A percentile compares a stretch with the other conserved stretches of the same genome.
Conservation (phyloP, 2,329 filamentous ascomycete genomes). For the Stenocarpella maydis region DNA sequence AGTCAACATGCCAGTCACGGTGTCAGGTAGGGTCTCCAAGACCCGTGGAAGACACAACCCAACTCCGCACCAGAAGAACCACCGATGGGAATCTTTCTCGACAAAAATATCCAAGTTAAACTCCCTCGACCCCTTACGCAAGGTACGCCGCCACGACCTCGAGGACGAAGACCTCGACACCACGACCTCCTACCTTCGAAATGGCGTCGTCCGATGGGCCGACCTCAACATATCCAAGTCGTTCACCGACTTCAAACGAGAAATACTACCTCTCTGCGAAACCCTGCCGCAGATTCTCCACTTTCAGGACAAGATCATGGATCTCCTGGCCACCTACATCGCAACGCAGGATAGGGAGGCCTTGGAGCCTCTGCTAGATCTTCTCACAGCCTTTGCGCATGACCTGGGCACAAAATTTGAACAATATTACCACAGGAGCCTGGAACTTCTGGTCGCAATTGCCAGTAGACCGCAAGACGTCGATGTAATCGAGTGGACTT, state of each 20-base stretch:
- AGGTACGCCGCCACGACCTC: slow-evolving; percentile 84
- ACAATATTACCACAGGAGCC: slow-evolving; percentile 80
- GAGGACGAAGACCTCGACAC: slow-evolving; percentile 79
- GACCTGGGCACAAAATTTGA: slow-evolving; percentile 90
- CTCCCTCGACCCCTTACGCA: slow-evolving; percentile 88
- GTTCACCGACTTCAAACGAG: slow-evolving; percentile 80
- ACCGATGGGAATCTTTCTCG: slow-evolving; percentile 91
- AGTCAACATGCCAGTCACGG: slow-evolving; percentile 67
- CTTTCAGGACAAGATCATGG: slow-evolving; percentile 87
- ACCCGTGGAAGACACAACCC: slow-evolving; percentile 72
- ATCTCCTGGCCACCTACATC: slow-evolving; percentile 77
- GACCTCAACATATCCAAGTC: slow-evolving; percentile 88
- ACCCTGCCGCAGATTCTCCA: slow-evolving; percentile 92
- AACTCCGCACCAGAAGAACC: slow-evolving; percentile 80
- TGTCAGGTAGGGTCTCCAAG: slow-evolving; percentile 74
- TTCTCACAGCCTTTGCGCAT: slow-evolving; percentile 94
- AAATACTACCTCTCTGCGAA: slow-evolving; percentile 81
- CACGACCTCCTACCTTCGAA: slow-evolving; percentile 86
- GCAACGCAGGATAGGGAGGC: slow-evolving; percentile 79
- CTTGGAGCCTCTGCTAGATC: slow-evolving; percentile 84
- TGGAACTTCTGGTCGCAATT: slow-evolving; percentile 79
- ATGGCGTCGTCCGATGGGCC: slow-evolving; percentile 84
- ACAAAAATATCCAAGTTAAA: slow-evolving; percentile 90
- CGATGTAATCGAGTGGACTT: slow-evolving; percentile 97
- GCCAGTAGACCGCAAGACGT: slow-evolving; percentile 80